Base-by-base conservation (phyloP, 768 basidiomycete species). In the Tylopilus plumbeoviolaceoides region DNA sequence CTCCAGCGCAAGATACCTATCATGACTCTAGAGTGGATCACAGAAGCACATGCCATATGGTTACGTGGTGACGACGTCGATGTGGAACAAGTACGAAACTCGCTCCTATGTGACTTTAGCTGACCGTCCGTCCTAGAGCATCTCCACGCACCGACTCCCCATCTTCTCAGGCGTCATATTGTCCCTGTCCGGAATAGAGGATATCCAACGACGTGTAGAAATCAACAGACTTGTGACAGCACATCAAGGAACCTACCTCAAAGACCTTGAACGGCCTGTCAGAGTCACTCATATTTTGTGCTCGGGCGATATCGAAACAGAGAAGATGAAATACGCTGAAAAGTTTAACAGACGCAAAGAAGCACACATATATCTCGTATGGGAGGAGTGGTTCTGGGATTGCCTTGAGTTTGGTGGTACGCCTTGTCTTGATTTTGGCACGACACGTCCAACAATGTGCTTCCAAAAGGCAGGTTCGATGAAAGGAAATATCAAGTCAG, bases 341-440 rank as follows among this genome's bases (percentile, higher is more conserved):
- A 87, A 85, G 62, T 87, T 89, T 61, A 88, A 87, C 63, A 66
- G 73, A 17, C 73, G 76, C 20, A 80, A 83, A 31, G 89, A 91
- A 66, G 86, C 85, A 6, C 76, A 80, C 41, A 92, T 93, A 30
- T 75, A 80, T 46, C 72, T 95, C 3, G 82, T 97, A 1, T 95
- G 94, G 89, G 92, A 95, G 63, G 93, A 95, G 56, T 98, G 95
- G 95, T 88, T 97, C 51, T 95, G 91, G 91, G 94, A 97, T 62
- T 95, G 81, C 25, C 61, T 95, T 3, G 82, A 85, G 39, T 90
- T 82, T 63, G 83, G 83, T 53, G 91, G 87, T 74, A 56, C 67
- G 65, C 14, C 17, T 23, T 35, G 17, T 48, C 28, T 47, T 45
- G n/a, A 44, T 50, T 41, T 47, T 28, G 31, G 21, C 8, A 5